Conservation (phyloP, 2,329 filamentous ascomycete species). For the Sporothrix globosa region DNA sequence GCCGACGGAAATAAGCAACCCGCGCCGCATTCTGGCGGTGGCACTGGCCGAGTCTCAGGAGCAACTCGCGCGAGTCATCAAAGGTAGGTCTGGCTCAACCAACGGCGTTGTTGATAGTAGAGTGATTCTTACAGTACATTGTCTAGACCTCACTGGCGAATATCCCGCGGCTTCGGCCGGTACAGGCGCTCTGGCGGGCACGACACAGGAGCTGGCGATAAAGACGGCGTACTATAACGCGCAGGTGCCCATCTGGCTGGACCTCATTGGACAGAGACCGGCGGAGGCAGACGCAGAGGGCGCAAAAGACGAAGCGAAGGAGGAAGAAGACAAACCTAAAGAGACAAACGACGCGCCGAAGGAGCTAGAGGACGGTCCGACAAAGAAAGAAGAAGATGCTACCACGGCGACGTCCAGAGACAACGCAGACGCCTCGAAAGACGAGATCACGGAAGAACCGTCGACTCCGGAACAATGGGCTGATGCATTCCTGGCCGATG, state of each 20-base stretch:
- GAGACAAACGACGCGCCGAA: not conserved
- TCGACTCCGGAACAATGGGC: conserved; percentile 56
- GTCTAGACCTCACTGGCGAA: conserved; percentile 55
- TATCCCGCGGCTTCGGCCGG: conserved; percentile 35
- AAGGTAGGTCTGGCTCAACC: conserved; percentile 38
- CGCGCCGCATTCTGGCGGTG: conserved; percentile 62
- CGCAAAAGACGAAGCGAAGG: not conserved
- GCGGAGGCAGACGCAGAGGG: not conserved
- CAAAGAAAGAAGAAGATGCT: not conserved
- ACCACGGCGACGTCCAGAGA: not conserved
- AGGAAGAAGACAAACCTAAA: not conserved
- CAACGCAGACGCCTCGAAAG: not conserved
- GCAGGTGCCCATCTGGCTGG: conserved; percentile 68
- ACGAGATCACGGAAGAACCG: not conserved
- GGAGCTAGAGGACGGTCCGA: not conserved
- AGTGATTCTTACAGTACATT: not conserved
- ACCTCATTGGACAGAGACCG: conserved; percentile 44
- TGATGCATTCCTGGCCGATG: conserved; percentile 60
- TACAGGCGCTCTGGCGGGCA: conserved; percentile 55
- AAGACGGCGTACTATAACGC: conserved; percentile 65
- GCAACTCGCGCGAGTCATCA: conserved; percentile 55
- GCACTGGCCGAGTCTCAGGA: conserved; percentile 53
- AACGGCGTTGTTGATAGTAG: conserved; percentile 39
- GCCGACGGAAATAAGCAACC: conserved; percentile 43
- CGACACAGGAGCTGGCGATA: conserved; percentile 59